Evolutionary conservation across 2,329 filamentous ascomycete species (phyloP), one percentile per base, ranked within the genome.

Genomic region (Onygenales sp.): DNA sequence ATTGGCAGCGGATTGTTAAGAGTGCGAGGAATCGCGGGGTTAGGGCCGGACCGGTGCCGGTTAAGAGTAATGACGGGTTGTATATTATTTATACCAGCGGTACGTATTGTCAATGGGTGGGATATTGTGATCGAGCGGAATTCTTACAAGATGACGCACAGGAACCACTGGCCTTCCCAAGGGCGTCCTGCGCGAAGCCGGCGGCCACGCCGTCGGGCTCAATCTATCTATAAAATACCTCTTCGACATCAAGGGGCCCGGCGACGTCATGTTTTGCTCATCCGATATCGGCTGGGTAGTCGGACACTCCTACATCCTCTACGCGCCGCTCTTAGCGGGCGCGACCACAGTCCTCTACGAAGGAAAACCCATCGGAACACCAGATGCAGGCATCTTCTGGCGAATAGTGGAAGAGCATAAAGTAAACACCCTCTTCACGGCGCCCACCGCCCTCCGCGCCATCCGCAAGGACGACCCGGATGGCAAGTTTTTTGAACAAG

Each of bases 251-350:
- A 83, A 86, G 55, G 88, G 89, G 0, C 88, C 88, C 0, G 88
- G 88, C 0, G 89, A 95, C 65, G 88, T 94, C 56, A 81, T 86
- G 68, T 85, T 88, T 65, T 87, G 84, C 5, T 85, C 86, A 1
- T 88, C 85, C 11, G 91, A 97, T 64, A 92, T 96, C 53, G 92
- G 91, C 34, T 96, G 91, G 92, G 88, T 91, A 0, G 88, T 93
- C 0, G 88, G 88, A 2, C 83, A 90, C 65, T 86, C 83, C 5
- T 96, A 93, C 66, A 95, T 95, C 57, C 75, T 95, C 10, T 96
- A 96, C 64, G 91, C 83, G 3, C 91, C 91, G 10, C 79, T 97
- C 5, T 79, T 96, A 1, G 82, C 86, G 0, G 91, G 91, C 4
- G 90, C 91, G 2, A 85, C 90, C 1, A 95, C 89, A 0, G 81